Evolutionary conservation across 2,329 filamentous ascomycete genomes (phyloP), one percentile per base, ranked within the genome.

Genomic region (Scorias spongiosa): DNA sequence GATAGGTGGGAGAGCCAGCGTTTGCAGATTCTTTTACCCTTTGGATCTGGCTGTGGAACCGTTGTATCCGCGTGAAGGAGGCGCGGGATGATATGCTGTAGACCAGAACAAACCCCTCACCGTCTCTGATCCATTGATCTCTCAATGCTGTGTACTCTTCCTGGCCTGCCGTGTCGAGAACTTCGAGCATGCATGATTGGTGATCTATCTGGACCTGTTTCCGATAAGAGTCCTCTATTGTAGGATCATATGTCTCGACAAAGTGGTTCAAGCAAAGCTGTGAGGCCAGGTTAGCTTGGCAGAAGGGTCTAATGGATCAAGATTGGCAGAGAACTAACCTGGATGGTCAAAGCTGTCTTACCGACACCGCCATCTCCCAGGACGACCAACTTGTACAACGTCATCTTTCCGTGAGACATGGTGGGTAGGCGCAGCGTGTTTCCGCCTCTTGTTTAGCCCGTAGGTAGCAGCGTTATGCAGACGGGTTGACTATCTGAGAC

Each of bases 321-420:
- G 8, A 11, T 4, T 12, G 18, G 26, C 26, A 28, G 18, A 11
- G 26, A 10, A 29, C 49, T 36, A 46, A 59, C 57, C 51, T 96
- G 91, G 62, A 98, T 96, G 47, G 91, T 96, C 73, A 98, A 77
- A 70, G 91, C 96, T 49, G 89, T 96, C 75, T 98, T 98, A 71
- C 91, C 91, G 53, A 98, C 91, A 66, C 91, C 91, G 75, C 91
- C 91, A 59, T 93, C 91, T 57, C 91, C 91, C 54, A 98, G 88
- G 49, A 96, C 91, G 49, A 98, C 91, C 69, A 94, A 70, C 70
- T 93, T 93, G 69, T 94, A 93, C 49, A 63, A 47, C 18, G 60
- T 63, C 60, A 63, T 63, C 52, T 61, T 63, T 36, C 59, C 59
- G 55, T 58, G 54, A 48, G 57, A 57, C 57, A 60, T 60, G 15